phyloP scores from a whole-genome alignment of 805 yeast species.

The Candida krabiensis region DNA sequence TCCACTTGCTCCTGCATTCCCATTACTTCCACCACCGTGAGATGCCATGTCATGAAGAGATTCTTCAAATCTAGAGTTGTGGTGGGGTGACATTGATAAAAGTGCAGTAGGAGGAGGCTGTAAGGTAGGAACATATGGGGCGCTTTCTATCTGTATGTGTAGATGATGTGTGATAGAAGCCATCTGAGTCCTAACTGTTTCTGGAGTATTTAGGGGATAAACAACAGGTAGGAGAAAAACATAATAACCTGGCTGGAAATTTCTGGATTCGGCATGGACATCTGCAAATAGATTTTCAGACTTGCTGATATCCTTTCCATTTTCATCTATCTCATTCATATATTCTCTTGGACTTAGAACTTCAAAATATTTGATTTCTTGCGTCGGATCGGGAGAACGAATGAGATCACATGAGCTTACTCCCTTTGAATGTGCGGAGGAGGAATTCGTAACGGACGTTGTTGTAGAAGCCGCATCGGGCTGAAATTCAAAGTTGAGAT shows the following conservation, averaged over 20 bases:
- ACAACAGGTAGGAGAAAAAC: constrained; percentile 64
- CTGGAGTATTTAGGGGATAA: constrained; percentile 64
- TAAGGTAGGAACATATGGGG: constrained; percentile 26
- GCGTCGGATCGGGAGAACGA: constrained; percentile 26
- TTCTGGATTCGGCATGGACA: constrained; percentile 9
- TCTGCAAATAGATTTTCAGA: constrained; percentile 21
- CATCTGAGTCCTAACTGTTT: constrained; percentile 52
- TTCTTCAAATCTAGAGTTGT: constrained; percentile 24
- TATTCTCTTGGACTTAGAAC: constrained; percentile 24
- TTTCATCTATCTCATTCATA: constrained; percentile 23
- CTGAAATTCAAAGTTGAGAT: constrained; percentile 17
- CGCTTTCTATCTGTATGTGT: constrained; percentile 38
- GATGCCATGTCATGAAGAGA: constrained; percentile 4
- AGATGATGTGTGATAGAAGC: constrained; percentile 48
- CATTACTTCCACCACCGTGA: too few relatives aligned
- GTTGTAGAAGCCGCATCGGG: constrained; percentile 20
- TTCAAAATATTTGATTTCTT: constrained; percentile 23
- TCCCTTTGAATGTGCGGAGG: constrained; percentile 7
- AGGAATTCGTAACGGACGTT: constrained; percentile 11
- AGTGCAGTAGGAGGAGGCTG: constrained; percentile 33
- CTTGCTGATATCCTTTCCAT: constrained; percentile 15
- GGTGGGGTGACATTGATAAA: constrained; percentile 36
- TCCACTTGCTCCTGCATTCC: too few relatives aligned
- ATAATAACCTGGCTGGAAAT: constrained; percentile 64
- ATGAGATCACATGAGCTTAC: constrained; percentile 15